phyloP scores from a whole-genome alignment of 2,329 filamentous ascomycete genomes.

The Apiospora pterosperma region DNA sequence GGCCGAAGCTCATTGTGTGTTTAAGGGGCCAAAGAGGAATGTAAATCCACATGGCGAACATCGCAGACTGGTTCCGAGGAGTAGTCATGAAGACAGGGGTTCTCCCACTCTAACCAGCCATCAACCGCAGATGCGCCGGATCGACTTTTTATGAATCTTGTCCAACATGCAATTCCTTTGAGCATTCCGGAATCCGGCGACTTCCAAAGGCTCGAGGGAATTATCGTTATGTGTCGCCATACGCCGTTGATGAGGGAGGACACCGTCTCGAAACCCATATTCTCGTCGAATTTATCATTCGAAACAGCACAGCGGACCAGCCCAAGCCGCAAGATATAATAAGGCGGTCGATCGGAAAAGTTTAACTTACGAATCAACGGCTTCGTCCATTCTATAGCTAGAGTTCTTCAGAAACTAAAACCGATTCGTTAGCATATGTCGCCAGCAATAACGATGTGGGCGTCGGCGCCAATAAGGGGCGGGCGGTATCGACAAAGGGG shows the following conservation, averaged over 20 bases:
- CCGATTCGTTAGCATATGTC: background rate
- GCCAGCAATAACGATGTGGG: too few species aligned
- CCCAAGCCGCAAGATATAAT: background rate
- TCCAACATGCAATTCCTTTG: background rate
- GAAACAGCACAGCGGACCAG: background rate
- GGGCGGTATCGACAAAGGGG: background rate
- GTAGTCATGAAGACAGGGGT: background rate
- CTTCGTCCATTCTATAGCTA: slow-evolving; percentile 50
- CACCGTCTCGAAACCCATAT: background rate
- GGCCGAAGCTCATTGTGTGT: background rate
- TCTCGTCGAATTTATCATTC: background rate
- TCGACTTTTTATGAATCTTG: background rate
- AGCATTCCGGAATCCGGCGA: background rate
- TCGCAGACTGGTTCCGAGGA: background rate
- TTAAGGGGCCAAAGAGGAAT: background rate
- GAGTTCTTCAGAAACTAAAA: slow-evolving; percentile 31
- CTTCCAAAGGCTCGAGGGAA: background rate
- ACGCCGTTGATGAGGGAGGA: background rate
- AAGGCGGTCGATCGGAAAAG: background rate
- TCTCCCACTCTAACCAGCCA: background rate
- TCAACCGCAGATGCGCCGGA: background rate
- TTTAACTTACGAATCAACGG: slow-evolving; percentile 55
- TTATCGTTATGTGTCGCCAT: background rate
- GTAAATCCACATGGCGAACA: background rate
- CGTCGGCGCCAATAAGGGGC: background rate